These are phyloP conservation scores for Talaromyces rugulosus DNA, from an alignment of 2,329 filamentous ascomycete genomes.

Conservation along the genomic window DNA sequence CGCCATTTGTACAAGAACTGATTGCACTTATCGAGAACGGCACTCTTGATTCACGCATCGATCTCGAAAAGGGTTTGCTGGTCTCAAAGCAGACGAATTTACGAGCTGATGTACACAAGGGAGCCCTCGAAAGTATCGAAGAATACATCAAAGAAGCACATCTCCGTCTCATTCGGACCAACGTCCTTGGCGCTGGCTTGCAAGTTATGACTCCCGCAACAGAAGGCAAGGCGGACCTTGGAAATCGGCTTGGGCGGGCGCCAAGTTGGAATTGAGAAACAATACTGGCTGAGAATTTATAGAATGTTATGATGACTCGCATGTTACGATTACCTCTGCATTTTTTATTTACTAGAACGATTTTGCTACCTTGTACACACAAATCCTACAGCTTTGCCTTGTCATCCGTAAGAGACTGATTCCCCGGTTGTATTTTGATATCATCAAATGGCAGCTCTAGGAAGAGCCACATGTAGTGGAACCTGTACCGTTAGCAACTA, in stretches of 20 bases:
- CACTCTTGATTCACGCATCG: constrained; percentile 72
- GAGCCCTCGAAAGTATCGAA: constrained; percentile 63
- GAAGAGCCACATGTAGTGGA: constrained; percentile 60
- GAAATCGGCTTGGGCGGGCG: background rate
- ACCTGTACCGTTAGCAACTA: constrained; percentile 9
- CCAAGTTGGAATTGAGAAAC: background rate
- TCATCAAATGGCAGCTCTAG: constrained; percentile 49
- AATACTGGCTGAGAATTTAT: background rate
- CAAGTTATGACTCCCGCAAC: constrained; percentile 52
- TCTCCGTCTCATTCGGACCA: constrained; percentile 72
- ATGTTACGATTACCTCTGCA: background rate
- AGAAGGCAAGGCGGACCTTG: background rate
- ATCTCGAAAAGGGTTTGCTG: constrained; percentile 76
- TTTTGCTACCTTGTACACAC: background rate
- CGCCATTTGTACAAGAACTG: constrained; percentile 57
- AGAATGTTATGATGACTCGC: background rate
- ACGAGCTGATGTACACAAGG: constrained; percentile 65
- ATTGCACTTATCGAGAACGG: constrained; percentile 70
- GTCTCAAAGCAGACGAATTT: constrained; percentile 65
- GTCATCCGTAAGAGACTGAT: background rate
- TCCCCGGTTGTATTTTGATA: constrained; percentile 15
- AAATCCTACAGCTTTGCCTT: background rate
- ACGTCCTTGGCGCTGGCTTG: constrained; percentile 68
- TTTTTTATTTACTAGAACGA: background rate
- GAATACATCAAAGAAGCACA: constrained; percentile 71